Conservation (phyloP, 2,329 filamentous ascomycete genomes). For the Ilyonectria destructans region DNA sequence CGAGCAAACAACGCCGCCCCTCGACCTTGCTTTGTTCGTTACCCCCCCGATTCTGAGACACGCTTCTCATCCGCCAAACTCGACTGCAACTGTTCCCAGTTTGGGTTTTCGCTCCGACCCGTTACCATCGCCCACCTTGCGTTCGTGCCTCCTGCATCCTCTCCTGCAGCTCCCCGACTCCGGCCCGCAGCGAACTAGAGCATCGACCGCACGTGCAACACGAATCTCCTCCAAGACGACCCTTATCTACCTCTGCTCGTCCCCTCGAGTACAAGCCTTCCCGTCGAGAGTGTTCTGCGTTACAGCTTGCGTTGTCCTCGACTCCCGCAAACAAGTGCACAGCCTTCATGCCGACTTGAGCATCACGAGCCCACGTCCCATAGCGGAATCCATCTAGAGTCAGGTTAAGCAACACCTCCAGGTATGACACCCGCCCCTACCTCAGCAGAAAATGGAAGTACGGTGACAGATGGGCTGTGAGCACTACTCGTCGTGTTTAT, state of each 20-base stretch:
- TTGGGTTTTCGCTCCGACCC: constrained; percentile 36
- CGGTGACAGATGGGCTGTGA: neutral
- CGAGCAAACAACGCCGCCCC: constrained; percentile 35
- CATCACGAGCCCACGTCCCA: constrained; percentile 9
- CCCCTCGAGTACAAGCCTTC: constrained; percentile 34
- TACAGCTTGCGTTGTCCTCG: constrained; percentile 20
- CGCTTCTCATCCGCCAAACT: constrained; percentile 40
- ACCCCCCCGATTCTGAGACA: constrained; percentile 47
- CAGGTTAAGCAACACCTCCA: constrained; percentile 29
- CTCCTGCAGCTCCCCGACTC: constrained; percentile 46
- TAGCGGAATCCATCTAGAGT: constrained; percentile 10
- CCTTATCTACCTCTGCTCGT: constrained; percentile 8
- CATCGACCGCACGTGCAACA: constrained; percentile 40
- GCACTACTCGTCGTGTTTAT: neutral
- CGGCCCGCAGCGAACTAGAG: constrained; percentile 48
- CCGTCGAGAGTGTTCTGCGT: constrained; percentile 27
- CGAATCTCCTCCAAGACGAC: constrained; percentile 36
- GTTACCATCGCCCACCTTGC: constrained; percentile 30
- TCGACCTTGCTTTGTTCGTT: constrained; percentile 43
- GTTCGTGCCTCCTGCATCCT: constrained; percentile 37
- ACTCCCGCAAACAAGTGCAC: constrained; percentile 9
- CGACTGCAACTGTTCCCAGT: constrained; percentile 43
- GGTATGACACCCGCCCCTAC: constrained; percentile 36
- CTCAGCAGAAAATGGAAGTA: neutral
- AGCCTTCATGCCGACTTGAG: constrained; percentile 29